phyloP scores from a whole-genome alignment of 768 basidiomycete species.

The Serendipita sp. region DNA sequence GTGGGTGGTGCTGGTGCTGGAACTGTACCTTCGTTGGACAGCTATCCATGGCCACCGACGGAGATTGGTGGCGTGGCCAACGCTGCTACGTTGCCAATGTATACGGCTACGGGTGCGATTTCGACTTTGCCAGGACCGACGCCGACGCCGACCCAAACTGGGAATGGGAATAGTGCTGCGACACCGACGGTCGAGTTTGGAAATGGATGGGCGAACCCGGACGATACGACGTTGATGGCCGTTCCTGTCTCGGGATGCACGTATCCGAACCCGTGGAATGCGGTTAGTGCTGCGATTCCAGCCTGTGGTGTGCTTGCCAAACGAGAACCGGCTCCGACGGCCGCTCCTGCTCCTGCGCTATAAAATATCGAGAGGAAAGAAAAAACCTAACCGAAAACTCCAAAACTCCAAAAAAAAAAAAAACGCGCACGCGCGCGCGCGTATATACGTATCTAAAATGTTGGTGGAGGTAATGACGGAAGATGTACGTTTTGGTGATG shows the following conservation, averaged over 20 bases:
- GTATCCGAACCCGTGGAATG: conserved; percentile 75
- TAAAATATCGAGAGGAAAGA: too few relatives aligned
- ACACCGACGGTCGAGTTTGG: conserved; percentile 36
- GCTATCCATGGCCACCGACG: conserved; percentile 8
- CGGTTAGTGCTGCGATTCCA: conserved; percentile 39
- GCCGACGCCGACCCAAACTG: conserved; percentile 35
- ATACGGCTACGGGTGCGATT: conserved; percentile 20
- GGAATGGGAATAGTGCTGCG: conserved; percentile 11
- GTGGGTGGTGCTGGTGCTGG: conserved; percentile 11
- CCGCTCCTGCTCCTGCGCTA: neutral
- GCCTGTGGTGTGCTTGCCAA: neutral
- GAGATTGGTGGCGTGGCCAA: neutral
- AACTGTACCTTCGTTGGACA: neutral
- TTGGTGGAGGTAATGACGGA: too few relatives aligned
- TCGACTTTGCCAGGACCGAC: conserved; percentile 22
- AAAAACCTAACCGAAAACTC: too few relatives aligned
- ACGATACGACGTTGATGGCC: conserved; percentile 49
- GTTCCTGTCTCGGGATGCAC: conserved; percentile 55
- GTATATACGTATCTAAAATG: too few relatives aligned
- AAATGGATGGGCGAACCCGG: conserved; percentile 66
- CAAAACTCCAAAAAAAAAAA: too few relatives aligned
- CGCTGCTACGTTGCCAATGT: conserved; percentile 20
- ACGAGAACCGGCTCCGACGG: neutral
- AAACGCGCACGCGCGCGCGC: too few relatives aligned
- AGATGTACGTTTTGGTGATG: too few relatives aligned